phyloP scores from a whole-genome alignment of 768 basidiomycete species.

The Mycena latifolia region DNA sequence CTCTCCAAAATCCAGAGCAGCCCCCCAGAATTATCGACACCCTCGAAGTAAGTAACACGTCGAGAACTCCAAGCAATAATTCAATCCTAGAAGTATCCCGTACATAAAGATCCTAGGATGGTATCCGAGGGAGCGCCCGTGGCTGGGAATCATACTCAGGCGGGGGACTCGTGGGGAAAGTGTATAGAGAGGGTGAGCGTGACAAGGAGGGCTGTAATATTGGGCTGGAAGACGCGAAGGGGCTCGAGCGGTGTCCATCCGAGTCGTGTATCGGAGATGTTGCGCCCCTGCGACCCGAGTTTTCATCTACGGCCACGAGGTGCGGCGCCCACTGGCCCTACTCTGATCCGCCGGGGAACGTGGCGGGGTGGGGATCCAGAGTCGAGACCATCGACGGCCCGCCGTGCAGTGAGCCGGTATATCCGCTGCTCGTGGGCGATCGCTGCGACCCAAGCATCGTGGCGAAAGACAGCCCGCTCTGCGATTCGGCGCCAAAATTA shows the following conservation, averaged over 20 bases:
- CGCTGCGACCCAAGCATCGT: background rate
- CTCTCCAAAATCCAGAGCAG: no score
- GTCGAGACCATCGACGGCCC: background rate
- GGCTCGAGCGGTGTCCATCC: background rate
- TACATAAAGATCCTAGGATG: no score
- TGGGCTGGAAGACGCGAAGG: background rate
- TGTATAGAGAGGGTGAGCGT: background rate
- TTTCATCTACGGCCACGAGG: background rate
- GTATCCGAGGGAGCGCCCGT: background rate
- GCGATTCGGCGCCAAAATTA: background rate
- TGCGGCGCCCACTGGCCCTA: background rate
- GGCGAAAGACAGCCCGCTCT: background rate
- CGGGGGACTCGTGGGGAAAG: background rate
- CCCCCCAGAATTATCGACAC: no score
- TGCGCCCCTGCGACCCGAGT: no score
- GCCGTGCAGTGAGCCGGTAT: background rate
- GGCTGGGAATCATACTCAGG: conserved; percentile 2
- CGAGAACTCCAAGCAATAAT: no score
- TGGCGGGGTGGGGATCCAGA: background rate
- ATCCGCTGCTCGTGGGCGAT: no score
- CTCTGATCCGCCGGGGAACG: background rate
- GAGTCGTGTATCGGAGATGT: background rate
- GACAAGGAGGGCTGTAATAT: background rate
- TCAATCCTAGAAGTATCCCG: no score
- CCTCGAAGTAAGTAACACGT: no score